A percentile compares a stretch with the other conserved stretches of the same genome.
These are phyloP conservation scores for Rauvolfia tetraphylla DNA, from an alignment of 257 asterid species.

Conservation along the genomic window DNA sequence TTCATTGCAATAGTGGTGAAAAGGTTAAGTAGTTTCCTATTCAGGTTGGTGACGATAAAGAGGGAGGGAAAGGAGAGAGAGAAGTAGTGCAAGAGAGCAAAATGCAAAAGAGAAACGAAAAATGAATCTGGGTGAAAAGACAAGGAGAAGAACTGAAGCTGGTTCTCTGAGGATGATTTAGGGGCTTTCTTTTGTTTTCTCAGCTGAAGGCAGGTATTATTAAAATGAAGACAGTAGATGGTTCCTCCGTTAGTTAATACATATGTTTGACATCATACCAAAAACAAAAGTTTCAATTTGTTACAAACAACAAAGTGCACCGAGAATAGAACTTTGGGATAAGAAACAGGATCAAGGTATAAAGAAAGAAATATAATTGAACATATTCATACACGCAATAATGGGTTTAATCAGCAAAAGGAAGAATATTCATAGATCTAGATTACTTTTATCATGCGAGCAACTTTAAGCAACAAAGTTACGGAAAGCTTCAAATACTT, in stretches of 20 bases:
- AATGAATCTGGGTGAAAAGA: too few species aligned
- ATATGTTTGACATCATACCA: too few species aligned
- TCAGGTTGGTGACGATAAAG: neutral
- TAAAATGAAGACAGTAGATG: too few species aligned
- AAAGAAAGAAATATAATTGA: neutral
- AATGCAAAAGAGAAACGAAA: too few species aligned
- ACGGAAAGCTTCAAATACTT: neutral
- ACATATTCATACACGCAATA: neutral
- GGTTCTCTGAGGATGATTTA: neutral
- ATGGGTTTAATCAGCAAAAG: neutral
- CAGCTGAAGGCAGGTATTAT: too few species aligned
- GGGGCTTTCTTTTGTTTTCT: neutral
- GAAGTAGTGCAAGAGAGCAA: too few species aligned
- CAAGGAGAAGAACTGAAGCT: neutral
- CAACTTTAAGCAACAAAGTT: neutral
- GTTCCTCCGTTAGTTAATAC: too few species aligned
- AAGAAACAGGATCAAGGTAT: too few species aligned
- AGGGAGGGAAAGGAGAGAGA: too few species aligned
- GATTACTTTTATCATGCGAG: neutral
- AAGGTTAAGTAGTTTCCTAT: neutral
- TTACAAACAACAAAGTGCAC: neutral
- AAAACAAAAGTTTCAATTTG: neutral
- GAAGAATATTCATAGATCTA: too few species aligned
- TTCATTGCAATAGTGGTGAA: neutral
- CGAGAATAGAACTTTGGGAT: too few species aligned